Conservation (phyloP, 179 eudicot species). For the Beta lomatogona region DNA sequence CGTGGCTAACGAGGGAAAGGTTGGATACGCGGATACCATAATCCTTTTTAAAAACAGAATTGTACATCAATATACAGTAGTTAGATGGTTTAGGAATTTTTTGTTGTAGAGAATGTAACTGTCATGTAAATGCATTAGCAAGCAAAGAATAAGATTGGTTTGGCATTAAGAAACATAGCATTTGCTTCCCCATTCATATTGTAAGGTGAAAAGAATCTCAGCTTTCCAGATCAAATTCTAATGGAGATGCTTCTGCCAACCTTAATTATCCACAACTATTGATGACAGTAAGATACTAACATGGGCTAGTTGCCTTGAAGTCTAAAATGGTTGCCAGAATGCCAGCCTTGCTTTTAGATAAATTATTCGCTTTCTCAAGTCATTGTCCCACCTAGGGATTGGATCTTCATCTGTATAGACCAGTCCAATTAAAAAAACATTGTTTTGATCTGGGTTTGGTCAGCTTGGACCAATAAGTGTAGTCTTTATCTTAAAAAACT, state of each 20-base stretch:
- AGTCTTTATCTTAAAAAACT: not conserved
- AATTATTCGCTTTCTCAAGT: not conserved
- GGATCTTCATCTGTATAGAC: not conserved
- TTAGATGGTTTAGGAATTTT: conserved; percentile 19
- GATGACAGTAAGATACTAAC: conserved; percentile 8
- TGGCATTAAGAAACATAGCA: not conserved
- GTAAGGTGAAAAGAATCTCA: not conserved
- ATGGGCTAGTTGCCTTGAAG: conserved; percentile 3
- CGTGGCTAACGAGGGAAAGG: not conserved
- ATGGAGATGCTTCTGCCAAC: conserved; percentile 24
- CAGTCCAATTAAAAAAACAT: not conserved
- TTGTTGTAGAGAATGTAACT: conserved; percentile 28
- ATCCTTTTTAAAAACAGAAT: not conserved
- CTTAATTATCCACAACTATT: conserved; percentile 1
- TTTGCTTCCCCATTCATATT: not conserved
- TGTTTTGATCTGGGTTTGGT: conserved; percentile 2
- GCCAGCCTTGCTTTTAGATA: not conserved
- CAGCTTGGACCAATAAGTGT: not conserved
- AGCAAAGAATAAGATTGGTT: conserved; percentile 27
- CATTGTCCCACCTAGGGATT: conserved; percentile 20
- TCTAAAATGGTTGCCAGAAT: not conserved
- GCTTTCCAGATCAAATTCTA: conserved; percentile 17
- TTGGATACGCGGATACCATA: not conserved
- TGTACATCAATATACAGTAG: conserved; percentile 17
- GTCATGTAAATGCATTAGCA: conserved; percentile 21